Percentiles rank a stretch among this genome's conserved stretches.
Evolutionary conservation across 441 rosid species (phyloP).

Genomic region (Euphorbia schlechtendalii): DNA sequence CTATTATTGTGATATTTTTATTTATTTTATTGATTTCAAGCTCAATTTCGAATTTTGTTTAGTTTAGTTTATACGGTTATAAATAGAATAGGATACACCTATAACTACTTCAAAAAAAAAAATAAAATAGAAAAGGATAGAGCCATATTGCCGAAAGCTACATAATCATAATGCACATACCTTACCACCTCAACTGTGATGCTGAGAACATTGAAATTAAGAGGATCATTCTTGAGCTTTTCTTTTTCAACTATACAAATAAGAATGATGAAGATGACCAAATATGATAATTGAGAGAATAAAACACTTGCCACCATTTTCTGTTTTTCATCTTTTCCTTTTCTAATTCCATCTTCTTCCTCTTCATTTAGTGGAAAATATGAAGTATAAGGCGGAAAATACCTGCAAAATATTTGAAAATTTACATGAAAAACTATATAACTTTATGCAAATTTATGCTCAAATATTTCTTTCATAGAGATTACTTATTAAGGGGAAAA

Average conservation of each 20-base stretch:
- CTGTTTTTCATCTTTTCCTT: background rate
- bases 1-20: no score
- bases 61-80: no score
- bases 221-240: slow-evolving; percentile 33
- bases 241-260: slow-evolving; percentile 36
- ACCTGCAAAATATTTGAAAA: slow-evolving; percentile 20
- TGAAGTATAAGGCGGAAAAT: slow-evolving; percentile 35
- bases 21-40: no score
- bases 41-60: no score
- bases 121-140: no score
- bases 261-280: slow-evolving; percentile 30
- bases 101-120: no score
- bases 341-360: background rate
- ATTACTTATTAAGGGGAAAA: no score
- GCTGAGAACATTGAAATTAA: slow-evolving; percentile 37
- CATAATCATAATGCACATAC: slow-evolving; percentile 15
- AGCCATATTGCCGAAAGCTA: no score
- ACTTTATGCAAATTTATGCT: no score
- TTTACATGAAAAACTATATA: no score
- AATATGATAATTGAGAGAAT: slow-evolving; percentile 29
- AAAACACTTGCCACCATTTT: slow-evolving; percentile 13
- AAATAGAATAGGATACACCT: no score
- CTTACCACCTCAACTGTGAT: slow-evolving; percentile 39
- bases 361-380: slow-evolving; percentile 17
- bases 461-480: no score